Evolutionary conservation across 2,329 filamentous ascomycete species (phyloP), one percentile per base, ranked within the genome.

Genomic region (Septoria petroselini): DNA sequence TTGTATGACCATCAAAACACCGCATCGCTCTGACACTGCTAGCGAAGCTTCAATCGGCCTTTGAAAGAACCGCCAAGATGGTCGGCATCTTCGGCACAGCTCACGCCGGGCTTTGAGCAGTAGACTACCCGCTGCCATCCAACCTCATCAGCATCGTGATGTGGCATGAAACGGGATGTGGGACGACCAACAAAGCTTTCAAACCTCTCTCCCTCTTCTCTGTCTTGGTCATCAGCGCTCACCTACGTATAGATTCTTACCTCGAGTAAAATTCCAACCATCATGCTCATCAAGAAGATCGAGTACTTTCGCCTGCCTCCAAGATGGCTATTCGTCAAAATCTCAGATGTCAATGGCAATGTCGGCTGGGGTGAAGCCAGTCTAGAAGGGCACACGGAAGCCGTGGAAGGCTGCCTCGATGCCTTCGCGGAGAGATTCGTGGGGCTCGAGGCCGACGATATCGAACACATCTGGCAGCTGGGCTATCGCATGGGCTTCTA

Each of bases 381-480:
- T 0, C 70, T 90, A 1, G 85, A 89, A 66, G 86, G 85, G 0
- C 86, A 89, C 60, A 83, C 82, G 0, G 78, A 86, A 53, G 83
- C 85, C 2, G 83, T 90, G 0, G 86, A 90, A 64, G 86, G 86
- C 0, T 83, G 83, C 46, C 70, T 90, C 1, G 81, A 87, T 64
- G 83, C 82, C 7, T 83, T 84, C 70, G 77, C 73, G 30, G 73
- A 77, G 19, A 73, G 82, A 33, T 81, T 85, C 48, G 69, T 79
- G 2, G 85, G 84, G 0, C 76, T 81, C 58, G 85, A 89, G 62
- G 86, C 86, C 21, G 82, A 88, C 62, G 81, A 88, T 41, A 90
- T 91, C 55, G 86, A 91, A 63, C 83, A 88, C 55, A 84, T 91
- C 50, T 91, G 87, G 86, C 86, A 89, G 65, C 76, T 78, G 56